Conservation (phyloP, 23 red algal genomes). For the Pyropia haitanensis region DNA sequence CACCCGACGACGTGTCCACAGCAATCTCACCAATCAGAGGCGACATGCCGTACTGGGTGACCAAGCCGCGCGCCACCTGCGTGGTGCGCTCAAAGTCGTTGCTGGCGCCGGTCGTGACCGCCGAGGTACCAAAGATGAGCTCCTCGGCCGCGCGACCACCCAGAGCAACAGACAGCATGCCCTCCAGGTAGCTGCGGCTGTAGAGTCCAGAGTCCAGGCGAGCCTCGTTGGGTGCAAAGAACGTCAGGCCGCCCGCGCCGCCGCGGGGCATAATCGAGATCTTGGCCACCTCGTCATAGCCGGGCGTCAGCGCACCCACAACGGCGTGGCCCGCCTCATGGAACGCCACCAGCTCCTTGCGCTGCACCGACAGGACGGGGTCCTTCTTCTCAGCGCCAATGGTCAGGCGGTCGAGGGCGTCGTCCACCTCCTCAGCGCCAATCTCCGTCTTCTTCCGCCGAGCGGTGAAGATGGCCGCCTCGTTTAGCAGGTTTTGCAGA, state of each 20-base stretch:
- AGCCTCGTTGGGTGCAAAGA: slow-evolving; percentile 94
- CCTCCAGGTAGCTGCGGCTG: slow-evolving; percentile 86
- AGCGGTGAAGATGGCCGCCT: slow-evolving; percentile 95
- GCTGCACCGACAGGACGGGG: slow-evolving; percentile 62
- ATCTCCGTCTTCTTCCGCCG: slow-evolving; percentile 85
- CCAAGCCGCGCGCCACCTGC: slow-evolving; percentile 85
- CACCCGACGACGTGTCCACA: slow-evolving; percentile 37
- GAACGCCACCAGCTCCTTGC: slow-evolving; percentile 93
- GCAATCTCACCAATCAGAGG: slow-evolving; percentile 73
- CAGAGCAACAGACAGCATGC: slow-evolving; percentile 86
- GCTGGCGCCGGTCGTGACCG: slow-evolving; percentile 86
- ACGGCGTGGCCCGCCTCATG: slow-evolving; percentile 98
- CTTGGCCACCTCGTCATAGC: slow-evolving; percentile 95
- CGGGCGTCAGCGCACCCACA: slow-evolving; percentile 86
- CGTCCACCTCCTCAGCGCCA: slow-evolving; percentile 82
- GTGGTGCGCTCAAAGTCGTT: slow-evolving; percentile 95
- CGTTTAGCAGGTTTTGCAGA: slow-evolving; percentile 92
- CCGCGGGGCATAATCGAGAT: slow-evolving; percentile 96
- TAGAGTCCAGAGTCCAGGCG: slow-evolving; percentile 91
- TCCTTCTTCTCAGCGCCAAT: slow-evolving; percentile 96
- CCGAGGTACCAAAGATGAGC: slow-evolving; percentile 79
- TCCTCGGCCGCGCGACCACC: slow-evolving; percentile 97
- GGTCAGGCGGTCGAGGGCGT: slow-evolving; percentile 83
- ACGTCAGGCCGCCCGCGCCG: slow-evolving; percentile 91
- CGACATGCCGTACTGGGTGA: slow-evolving; percentile 88